Percentiles rank a stretch among this genome's conserved stretches.
These are phyloP conservation scores for Fusarium keratoplasticum DNA, from an alignment of 2,329 filamentous ascomycete species.

Conservation along the genomic window DNA sequence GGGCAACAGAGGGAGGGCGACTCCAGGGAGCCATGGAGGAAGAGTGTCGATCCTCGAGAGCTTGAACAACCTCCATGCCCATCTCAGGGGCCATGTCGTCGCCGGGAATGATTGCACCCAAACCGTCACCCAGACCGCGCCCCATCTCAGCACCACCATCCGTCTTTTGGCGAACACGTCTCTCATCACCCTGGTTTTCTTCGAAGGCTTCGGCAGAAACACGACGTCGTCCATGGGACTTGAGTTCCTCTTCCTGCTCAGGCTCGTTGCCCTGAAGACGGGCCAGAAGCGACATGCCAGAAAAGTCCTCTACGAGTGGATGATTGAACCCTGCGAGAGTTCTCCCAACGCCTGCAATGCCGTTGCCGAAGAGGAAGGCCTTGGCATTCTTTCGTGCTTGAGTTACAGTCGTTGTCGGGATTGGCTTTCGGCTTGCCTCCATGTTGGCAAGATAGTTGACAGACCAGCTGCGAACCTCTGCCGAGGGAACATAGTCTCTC, in stretches of 20 bases:
- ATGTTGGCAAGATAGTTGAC: slow-evolving; percentile 67
- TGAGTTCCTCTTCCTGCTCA: slow-evolving; percentile 29
- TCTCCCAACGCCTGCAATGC: slow-evolving; percentile 47
- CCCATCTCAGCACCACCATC: slow-evolving; percentile 46
- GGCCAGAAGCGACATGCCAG: slow-evolving; percentile 57
- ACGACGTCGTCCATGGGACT: slow-evolving; percentile 52
- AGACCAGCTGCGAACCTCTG: slow-evolving; percentile 55
- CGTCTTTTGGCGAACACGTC: slow-evolving; percentile 54
- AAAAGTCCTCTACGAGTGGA: slow-evolving; percentile 58
- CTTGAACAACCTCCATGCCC: slow-evolving; percentile 74
- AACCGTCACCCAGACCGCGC: slow-evolving; percentile 41
- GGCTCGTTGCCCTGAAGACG: slow-evolving; percentile 42
- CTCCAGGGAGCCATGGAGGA: slow-evolving; percentile 67
- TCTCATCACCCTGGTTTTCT: slow-evolving; percentile 49
- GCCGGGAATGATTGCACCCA: slow-evolving; percentile 48
- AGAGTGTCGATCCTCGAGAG: slow-evolving; percentile 74
- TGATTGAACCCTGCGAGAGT: slow-evolving; percentile 47
- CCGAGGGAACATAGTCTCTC: slow-evolving; percentile 50
- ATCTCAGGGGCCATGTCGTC: slow-evolving; percentile 68
- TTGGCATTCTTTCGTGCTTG: slow-evolving; percentile 55
- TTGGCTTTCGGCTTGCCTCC: slow-evolving; percentile 49
- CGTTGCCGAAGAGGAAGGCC: slow-evolving; percentile 47
- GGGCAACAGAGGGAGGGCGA: slow-evolving; percentile 57
- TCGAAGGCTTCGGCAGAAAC: slow-evolving; percentile 58
- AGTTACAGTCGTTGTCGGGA: slow-evolving; percentile 40